Evolutionary conservation across 2,329 filamentous ascomycete genomes (phyloP), one percentile per base, ranked within the genome.

Genomic region (Paecilomyces variotii): DNA sequence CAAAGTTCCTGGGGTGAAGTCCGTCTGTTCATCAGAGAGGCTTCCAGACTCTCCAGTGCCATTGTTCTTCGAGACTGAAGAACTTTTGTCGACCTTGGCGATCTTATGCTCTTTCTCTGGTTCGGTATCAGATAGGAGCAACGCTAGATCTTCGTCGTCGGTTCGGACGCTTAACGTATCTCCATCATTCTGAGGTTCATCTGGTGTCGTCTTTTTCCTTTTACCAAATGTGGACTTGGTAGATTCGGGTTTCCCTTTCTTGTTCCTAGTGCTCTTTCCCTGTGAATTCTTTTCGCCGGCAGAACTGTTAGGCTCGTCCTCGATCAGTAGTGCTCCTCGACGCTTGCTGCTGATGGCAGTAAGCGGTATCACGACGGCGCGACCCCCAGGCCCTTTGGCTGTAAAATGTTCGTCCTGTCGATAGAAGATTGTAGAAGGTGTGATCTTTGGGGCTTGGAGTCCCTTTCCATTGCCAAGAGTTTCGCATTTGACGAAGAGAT

Each of bases 1-100:
- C 5, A 96, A 77, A 0, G 77, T 79, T 1, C 87, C 88, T 0
- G 90, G 87, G 1, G 81, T 70, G 65, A 94, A 96, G 64, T 85
- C 80, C 0, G 82, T 86, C 56, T 76, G 66, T 26, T 54, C 52
- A 30, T 30, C 30, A 11, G 32, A 51, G 39, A 11, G 10, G 4
- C n/a, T 59, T n/a, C 7, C 45, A 11, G 34, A 27, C 32, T 53
- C 51, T 26, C 32, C 19, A n/a, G 12, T 39, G 34, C 24, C 24
- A 24, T 39, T 26, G 3, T 12, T 11, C 25, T 11, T 24, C 11
- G 32, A 10, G 53, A 11, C 26, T 34, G 25, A 7, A 19, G 19
- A 30, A 12, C 32, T 39, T 12, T 24, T 19, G 24, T 2, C 34
- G 24, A 26, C 34, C 54, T 26, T 56, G 53, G 61, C 27, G 30